These are phyloP conservation scores for Lipomyces sp. DNA, from an alignment of 805 yeast genomes.

Conservation along the genomic window DNA sequence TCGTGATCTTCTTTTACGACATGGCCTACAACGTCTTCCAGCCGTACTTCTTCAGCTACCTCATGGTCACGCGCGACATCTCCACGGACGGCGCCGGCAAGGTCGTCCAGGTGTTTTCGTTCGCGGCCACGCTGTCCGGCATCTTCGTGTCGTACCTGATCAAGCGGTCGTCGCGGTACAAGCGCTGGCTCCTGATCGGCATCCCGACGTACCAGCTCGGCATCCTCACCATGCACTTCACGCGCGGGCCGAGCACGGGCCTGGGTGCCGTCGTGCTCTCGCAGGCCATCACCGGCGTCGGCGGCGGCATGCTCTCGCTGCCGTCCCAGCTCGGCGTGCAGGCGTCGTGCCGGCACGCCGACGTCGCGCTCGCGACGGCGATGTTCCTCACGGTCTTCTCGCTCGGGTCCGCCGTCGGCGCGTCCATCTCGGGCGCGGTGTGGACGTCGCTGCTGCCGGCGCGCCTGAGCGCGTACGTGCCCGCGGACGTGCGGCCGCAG, in stretches of 20 bases:
- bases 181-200: constrained; percentile 55
- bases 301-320: constrained; percentile 61
- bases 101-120: constrained; percentile 55
- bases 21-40: constrained; percentile 60
- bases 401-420: constrained; percentile 59
- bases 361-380: constrained; percentile 56
- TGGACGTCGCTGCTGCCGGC: constrained; percentile 56
- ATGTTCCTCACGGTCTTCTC: constrained; percentile 53
- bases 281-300: constrained; percentile 54
- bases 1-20: constrained; percentile 53
- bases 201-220: constrained; percentile 51
- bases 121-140: constrained; percentile 57
- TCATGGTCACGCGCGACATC: constrained; percentile 51
- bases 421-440: constrained; percentile 57
- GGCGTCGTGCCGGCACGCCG: constrained; percentile 45
- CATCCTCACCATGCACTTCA: constrained; percentile 51
- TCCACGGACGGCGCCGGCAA: constrained; percentile 56
- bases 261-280: constrained; percentile 55
- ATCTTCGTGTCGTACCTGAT: constrained; percentile 52
- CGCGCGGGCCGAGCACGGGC: constrained; percentile 46
- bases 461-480: constrained; percentile 39
- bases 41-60: constrained; percentile 59
- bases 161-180: constrained; percentile 47
- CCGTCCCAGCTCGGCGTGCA: constrained; percentile 55
- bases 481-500: constrained; percentile 35